Base-by-base conservation (phyloP, 2,329 filamentous ascomycete species). In the Hymenoscyphus linearis region DNA sequence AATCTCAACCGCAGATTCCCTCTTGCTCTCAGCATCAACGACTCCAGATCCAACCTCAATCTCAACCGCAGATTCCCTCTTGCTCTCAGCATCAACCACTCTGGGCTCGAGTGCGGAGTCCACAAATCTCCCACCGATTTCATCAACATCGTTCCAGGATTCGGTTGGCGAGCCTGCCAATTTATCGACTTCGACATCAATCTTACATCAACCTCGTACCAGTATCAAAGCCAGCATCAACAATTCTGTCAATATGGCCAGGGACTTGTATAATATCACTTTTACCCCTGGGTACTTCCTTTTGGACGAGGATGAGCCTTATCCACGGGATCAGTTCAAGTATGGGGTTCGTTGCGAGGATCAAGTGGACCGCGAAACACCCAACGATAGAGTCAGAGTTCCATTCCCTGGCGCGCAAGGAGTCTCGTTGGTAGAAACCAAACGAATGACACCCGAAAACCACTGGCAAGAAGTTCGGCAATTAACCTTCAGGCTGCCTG, bases 401-500 rank as follows among this genome's bases (percentile, higher is more conserved):
- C 66, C 63, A 3, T 61, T 69, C 14, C 66, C 63, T 4, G 34
- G 60, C 18, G 26, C 40, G 4, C 44, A 55, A 10, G 14, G 40
- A 2, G 52, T 60, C 22, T 81, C 74, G 0, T 72, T 99, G 0
- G 69, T 78, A 0, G 73, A 76, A n/a, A 96, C 96, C 70, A 74
- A 78, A 18, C 84, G 93, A 16, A 74, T 96, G 5, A 99, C 95
- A 0, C 86, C 93, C 0, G 55, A 74, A 1, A 78, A 79, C 1
- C 95, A 99, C 76, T 97, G 91, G 87, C 95, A 99, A 77, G 95
- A 99, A 76, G 93, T 98, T 52, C 89, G 95, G 0, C 84, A 90
- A 58, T 75, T 97, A n/a, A 81, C 79, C 1, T 79, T 98, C 14
- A 79, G 77, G 9, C 68, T 85, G 14, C 12, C 75, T 79, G 13